Percentiles rank a stretch among this genome's conserved stretches.
Conservation (phyloP, 495 filamentous ascomycete genomes). For the Opeltia flavorubescens region DNA sequence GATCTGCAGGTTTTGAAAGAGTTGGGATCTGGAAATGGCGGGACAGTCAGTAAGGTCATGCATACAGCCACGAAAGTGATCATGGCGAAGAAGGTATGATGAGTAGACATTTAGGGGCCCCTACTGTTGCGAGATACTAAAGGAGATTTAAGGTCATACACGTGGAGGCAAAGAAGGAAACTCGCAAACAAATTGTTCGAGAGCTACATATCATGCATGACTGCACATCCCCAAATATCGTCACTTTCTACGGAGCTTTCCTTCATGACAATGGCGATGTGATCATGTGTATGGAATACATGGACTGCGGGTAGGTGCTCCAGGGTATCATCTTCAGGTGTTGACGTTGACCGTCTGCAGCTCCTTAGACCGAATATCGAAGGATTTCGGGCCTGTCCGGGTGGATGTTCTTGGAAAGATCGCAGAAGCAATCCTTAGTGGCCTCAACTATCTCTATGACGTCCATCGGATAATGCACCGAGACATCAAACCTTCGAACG, state of each 20-base stretch:
- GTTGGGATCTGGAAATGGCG: conserved; percentile 89
- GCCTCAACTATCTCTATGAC: conserved; percentile 86
- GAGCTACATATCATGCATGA: conserved; percentile 97
- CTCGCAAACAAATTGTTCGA: conserved; percentile 87
- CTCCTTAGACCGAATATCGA: conserved; percentile 87
- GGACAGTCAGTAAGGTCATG: conserved; percentile 93
- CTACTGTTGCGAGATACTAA: neutral
- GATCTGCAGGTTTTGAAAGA: conserved; percentile 89
- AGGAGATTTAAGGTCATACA: conserved; percentile 64
- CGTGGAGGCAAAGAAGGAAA: conserved; percentile 91
- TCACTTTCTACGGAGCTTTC: conserved; percentile 94
- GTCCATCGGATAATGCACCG: conserved; percentile 95
- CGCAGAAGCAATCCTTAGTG: conserved; percentile 88
- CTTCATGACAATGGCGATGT: conserved; percentile 91
- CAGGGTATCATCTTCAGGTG: neutral
- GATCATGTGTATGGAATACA: conserved; percentile 99
- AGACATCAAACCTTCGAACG: conserved; percentile 97
- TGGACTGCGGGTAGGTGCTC: conserved; percentile 82
- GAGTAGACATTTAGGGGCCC: neutral
- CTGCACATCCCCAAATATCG: conserved; percentile 90
- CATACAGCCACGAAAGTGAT: conserved; percentile 88
- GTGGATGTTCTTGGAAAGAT: conserved; percentile 99
- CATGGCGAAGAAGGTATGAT: conserved; percentile 87
- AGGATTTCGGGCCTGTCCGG: conserved; percentile 83
- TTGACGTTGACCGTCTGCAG: conserved; percentile 28